Base-by-base conservation (phyloP, 257 asterid genomes). In the Fraxinus cuspidata region DNA sequence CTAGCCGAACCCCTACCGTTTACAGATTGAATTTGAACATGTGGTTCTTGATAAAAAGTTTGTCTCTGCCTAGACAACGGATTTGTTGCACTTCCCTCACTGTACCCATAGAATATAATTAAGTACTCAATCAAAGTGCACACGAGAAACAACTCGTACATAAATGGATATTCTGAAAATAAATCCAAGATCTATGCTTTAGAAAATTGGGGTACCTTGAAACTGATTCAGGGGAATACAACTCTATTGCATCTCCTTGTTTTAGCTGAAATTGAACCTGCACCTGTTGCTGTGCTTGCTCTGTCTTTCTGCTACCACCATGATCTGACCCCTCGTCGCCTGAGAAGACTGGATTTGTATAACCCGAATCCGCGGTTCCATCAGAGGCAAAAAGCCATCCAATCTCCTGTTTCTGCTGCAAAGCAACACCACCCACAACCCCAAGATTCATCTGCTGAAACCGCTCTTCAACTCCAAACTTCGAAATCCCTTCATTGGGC, bases 311-410 rank as follows among this genome's bases (percentile, higher is more conserved):
- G 74, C 73, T 85, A 70, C 91, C 93, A 38, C 90, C 88, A 15
- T 88, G 97, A 73, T 92, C 96, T 25, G 94, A 87, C 89, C 97
- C 88, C 76, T 91, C 98, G 77, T 92, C 98, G 16, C 90, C 96
- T 1, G 97, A 89, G 15, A 83, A 35, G 21, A 76, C 86, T 66
- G 89, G 78, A 83, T 81, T 85, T 42, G 60, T 76, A 47, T 87
- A 89, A 0, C 89, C 93, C 5, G 89, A 44, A 37, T 38, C 84
- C 70, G 58, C 79, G 34, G 84, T 5, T 19, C 84, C 89, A 1
- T 81, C 74, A 35, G 85, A 12, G 51, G 51, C 80, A 49, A 58
- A 76, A 31, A 78, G 74, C 80, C 71, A 90, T 75, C 88, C 90
- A 44, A 83, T 91, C 40, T 88, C 96, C 78, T 75, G 90, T 86